These are phyloP conservation scores for grape (Vitis vinifera) DNA, from an alignment of 164 flowering plant species.

Conservation along the genomic window DNA sequence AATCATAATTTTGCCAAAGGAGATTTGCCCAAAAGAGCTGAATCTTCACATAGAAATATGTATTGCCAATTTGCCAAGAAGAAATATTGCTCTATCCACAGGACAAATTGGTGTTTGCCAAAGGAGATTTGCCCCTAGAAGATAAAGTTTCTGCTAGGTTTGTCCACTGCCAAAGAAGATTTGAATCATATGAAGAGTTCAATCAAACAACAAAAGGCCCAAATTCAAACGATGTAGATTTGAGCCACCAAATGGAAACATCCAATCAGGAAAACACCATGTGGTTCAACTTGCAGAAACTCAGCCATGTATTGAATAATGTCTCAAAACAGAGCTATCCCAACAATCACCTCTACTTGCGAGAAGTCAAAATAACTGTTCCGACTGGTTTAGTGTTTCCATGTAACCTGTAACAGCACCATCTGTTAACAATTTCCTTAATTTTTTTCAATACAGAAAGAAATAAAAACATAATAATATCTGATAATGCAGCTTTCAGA, in stretches of 20 bases:
- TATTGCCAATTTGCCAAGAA: conserved; percentile 11
- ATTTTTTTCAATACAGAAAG: background rate
- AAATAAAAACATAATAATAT: background rate
- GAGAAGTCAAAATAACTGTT: conserved; percentile 13
- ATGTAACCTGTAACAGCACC: conserved; percentile 25
- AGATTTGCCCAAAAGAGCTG: conserved; percentile 53
- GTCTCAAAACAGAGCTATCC: conserved; percentile 3
- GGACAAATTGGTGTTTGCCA: conserved; percentile 6
- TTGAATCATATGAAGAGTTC: conserved; percentile 10
- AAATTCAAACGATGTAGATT: background rate
- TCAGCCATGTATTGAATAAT: background rate
- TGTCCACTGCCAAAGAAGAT: conserved; percentile 24
- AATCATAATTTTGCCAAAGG: conserved; percentile 50
- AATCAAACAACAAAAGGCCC: conserved; percentile 5
- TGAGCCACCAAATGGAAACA: conserved; percentile 9
- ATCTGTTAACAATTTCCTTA: conserved; percentile 7
- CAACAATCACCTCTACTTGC: conserved; percentile 9
- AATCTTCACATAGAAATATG: conserved; percentile 1
- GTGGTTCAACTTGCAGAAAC: background rate
- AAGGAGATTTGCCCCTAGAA: conserved; percentile 34
- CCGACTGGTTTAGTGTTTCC: conserved; percentile 16
- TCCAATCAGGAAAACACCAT: background rate
- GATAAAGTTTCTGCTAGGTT: background rate
- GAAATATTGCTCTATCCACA: conserved; percentile 7
- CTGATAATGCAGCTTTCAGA: too few relatives aligned